A percentile compares a stretch with the other conserved stretches of the same genome.
Evolutionary conservation across 495 filamentous ascomycete species (phyloP).

Genomic region (Usnea hakonensis): DNA sequence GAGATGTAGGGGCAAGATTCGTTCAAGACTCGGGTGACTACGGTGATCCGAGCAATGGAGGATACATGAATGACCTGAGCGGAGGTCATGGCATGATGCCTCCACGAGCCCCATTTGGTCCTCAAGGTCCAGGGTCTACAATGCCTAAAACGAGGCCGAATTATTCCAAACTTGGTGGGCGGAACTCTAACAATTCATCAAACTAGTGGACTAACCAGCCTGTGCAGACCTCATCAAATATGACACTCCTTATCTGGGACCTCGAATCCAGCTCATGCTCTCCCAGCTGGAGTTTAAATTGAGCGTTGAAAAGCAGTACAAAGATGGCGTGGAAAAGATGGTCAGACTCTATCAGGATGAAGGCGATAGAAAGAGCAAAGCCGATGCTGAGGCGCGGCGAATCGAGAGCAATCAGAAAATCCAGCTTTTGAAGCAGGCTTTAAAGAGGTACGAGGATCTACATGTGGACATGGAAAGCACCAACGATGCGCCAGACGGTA

Average conservation of each 20-base stretch:
- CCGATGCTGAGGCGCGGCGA: slow-evolving; percentile 79
- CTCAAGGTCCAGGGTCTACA: slow-evolving; percentile 58
- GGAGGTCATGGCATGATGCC: slow-evolving; percentile 67
- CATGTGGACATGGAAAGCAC: slow-evolving; percentile 87
- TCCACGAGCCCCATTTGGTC: slow-evolving; percentile 69
- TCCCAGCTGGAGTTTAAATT: slow-evolving; percentile 98
- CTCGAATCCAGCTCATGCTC: slow-evolving; percentile 97
- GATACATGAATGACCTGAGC: slow-evolving; percentile 45
- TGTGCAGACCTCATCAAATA: slow-evolving; percentile 91
- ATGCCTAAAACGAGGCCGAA: slow-evolving; percentile 74
- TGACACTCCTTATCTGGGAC: slow-evolving; percentile 90
- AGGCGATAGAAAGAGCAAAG: slow-evolving; percentile 90
- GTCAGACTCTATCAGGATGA: slow-evolving; percentile 95
- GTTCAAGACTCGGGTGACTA: slow-evolving; percentile 43
- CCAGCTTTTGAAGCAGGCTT: slow-evolving; percentile 84
- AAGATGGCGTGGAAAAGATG: slow-evolving; percentile 99
- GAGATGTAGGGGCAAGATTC: slow-evolving; percentile 51
- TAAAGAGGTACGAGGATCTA: slow-evolving; percentile 95
- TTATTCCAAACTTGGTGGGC: slow-evolving; percentile 90
- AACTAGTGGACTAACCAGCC: slow-evolving; percentile 13
- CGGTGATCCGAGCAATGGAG: slow-evolving; percentile 43
- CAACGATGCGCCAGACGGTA: slow-evolving; percentile 78
- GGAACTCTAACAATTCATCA: not conserved
- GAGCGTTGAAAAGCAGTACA: slow-evolving; percentile 98
- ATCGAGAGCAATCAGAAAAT: slow-evolving; percentile 98